These are phyloP conservation scores for Paxillus ammoniavirescens DNA, from an alignment of 768 basidiomycete species.

Conservation along the genomic window DNA sequence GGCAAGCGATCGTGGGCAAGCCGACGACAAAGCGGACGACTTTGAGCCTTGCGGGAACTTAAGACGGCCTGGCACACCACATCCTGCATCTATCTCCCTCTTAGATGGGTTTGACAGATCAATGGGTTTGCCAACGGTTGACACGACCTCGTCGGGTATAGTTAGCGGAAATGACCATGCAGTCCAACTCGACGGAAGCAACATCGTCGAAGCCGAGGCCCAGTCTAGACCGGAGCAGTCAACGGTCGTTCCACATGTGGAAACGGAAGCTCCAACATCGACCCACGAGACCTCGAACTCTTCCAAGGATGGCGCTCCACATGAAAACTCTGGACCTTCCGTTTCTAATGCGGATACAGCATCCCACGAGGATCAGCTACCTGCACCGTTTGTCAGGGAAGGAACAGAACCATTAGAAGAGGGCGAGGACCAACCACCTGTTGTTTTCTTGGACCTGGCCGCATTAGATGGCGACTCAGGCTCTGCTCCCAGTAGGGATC, in stretches of 20 bases:
- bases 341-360: background rate
- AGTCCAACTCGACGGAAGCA: too few species aligned
- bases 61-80: background rate
- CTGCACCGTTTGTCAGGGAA: background rate
- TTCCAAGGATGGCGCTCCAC: background rate
- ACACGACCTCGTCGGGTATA: too few species aligned
- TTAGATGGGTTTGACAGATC: slow-evolving; percentile 8
- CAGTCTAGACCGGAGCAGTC: too few species aligned
- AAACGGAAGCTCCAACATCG: background rate
- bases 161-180: too few species aligned
- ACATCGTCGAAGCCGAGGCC: too few species aligned
- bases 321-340: background rate
- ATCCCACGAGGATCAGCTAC: background rate
- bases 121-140: slow-evolving; percentile 2
- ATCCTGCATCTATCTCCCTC: background rate
- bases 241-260: too few species aligned
- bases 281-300: background rate
- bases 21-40: too few species aligned
- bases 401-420: slow-evolving; percentile 1
- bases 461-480: too few species aligned
- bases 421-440: background rate
- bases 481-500: too few species aligned
- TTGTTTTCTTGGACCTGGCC: background rate
- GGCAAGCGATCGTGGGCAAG: too few species aligned
- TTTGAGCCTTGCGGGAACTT: too few species aligned